phyloP scores from a whole-genome alignment of 768 basidiomycete species.

The Tulasnella sp. region DNA sequence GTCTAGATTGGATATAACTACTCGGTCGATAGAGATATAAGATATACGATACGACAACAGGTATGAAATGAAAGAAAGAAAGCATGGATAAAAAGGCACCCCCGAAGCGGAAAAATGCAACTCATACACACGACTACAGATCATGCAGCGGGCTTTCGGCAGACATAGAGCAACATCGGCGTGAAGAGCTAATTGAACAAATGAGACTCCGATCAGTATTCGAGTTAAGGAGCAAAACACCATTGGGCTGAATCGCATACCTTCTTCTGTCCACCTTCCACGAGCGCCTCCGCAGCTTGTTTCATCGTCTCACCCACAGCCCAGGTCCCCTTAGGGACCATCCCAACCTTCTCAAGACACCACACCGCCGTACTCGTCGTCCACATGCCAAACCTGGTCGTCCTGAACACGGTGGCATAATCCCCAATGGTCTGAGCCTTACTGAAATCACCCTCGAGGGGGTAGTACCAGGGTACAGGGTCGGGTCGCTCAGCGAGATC shows the following conservation, averaged over 20 bases:
- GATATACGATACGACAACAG: no score
- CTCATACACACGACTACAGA: no score
- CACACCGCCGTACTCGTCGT: slow-evolving; percentile 75
- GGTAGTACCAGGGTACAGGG: slow-evolving; percentile 86
- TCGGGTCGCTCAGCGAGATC: slow-evolving; percentile 83
- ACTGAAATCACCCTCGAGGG: slow-evolving; percentile 81
- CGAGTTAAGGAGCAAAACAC: not conserved
- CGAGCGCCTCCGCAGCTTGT: slow-evolving; percentile 63
- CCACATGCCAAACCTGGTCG: slow-evolving; percentile 75
- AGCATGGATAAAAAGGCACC: no score
- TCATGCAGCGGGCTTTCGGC: slow-evolving; percentile 22
- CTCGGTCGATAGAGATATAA: no score
- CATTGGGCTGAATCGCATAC: slow-evolving; percentile 31
- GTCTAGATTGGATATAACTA: no score
- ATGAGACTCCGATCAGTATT: not conserved
- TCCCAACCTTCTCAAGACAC: slow-evolving; percentile 60
- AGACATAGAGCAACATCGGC: slow-evolving; percentile 69
- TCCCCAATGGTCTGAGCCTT: slow-evolving; percentile 96
- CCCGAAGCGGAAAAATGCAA: no score
- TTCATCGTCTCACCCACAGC: slow-evolving; percentile 84
- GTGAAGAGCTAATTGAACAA: slow-evolving; percentile 57
- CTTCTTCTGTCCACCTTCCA: slow-evolving; percentile 79
- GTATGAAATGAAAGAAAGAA: no score
- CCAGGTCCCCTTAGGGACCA: slow-evolving; percentile 90
- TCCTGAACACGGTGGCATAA: slow-evolving; percentile 77